Percentiles rank a stretch among this genome's conserved stretches.
Evolutionary conservation across 208 protist genomes (phyloP).

Genomic region (Leishmania mexicana): DNA sequence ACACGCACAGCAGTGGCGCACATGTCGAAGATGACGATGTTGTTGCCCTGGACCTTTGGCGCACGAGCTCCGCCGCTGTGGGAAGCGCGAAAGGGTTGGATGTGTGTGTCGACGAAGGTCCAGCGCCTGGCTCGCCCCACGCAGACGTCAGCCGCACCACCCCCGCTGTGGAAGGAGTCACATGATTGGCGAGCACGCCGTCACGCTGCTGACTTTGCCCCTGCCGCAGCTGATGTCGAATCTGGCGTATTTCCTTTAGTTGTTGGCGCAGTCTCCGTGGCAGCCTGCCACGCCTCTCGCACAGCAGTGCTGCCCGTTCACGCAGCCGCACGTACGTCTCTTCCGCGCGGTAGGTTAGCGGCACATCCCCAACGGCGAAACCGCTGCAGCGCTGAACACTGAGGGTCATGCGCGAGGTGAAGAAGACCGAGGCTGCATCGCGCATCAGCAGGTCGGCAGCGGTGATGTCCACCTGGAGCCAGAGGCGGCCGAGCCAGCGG

Average conservation of each 20-base stretch:
- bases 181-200: neutral
- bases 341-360: conserved; percentile 11
- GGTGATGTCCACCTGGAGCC: conserved; percentile 1
- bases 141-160: conserved; percentile 1
- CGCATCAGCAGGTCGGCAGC: neutral
- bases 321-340: conserved; percentile 22
- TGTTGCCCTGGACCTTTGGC: neutral
- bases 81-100: conserved; percentile 6
- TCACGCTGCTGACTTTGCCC: neutral
- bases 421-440: conserved; percentile 11
- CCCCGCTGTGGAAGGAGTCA: neutral
- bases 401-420: conserved; percentile 1
- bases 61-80: neutral
- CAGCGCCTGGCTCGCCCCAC: neutral
- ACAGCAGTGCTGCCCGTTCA: conserved; percentile 6
- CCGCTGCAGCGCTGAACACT: conserved; percentile 18
- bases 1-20: conserved; percentile 1
- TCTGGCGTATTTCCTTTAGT: conserved; percentile 15
- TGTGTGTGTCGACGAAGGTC: neutral
- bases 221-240: conserved; percentile 20
- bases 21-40: neutral
- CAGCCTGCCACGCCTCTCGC: conserved; percentile 9
- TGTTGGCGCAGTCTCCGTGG: conserved; percentile 27
- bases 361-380: conserved; percentile 17
- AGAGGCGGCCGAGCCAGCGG: conserved; percentile 28